Evolutionary conservation across 192 early-diverging fungal genomes (phyloP).

Genomic region (Entomortierella lignicola): DNA sequence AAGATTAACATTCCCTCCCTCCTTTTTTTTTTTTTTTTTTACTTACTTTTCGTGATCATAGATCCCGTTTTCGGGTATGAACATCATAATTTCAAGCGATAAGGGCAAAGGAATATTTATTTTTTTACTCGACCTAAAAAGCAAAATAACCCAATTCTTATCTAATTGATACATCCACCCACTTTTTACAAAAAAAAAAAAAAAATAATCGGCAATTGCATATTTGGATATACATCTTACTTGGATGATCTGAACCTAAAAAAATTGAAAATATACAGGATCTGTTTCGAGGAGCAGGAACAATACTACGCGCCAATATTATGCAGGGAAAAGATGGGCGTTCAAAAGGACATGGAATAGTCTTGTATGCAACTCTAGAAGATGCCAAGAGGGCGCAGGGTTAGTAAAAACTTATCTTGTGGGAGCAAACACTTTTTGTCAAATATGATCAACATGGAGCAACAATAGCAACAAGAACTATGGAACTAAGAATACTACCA

Average conservation of each 20-base stretch:
- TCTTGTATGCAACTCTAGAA: conserved; percentile 66
- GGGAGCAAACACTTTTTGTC: too few relatives aligned
- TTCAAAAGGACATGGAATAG: conserved; percentile 75
- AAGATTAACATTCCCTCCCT: not conserved
- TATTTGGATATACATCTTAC: not conserved
- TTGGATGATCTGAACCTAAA: not conserved
- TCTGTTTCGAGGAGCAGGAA: conserved; percentile 67
- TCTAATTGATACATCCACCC: too few relatives aligned
- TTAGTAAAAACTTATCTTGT: too few relatives aligned
- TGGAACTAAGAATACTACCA: too few relatives aligned
- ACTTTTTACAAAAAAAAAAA: conserved; percentile 3
- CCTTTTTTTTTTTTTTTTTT: not conserved
- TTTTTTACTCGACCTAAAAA: too few relatives aligned
- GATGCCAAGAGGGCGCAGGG: conserved; percentile 71
- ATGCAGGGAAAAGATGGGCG: conserved; percentile 59
- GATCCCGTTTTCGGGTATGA: conserved; percentile 38
- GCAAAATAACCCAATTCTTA: too few relatives aligned
- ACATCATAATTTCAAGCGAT: too few relatives aligned
- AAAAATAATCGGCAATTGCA: not conserved
- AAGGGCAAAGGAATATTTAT: too few relatives aligned
- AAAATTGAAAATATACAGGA: conserved; percentile 30
- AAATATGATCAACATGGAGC: too few relatives aligned
- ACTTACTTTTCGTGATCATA: too few relatives aligned
- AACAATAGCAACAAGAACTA: too few relatives aligned
- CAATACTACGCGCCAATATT: conserved; percentile 69